Percentiles rank a stretch among this genome's conserved stretches.
These are phyloP conservation scores for Ensete ventricosum DNA, from an alignment of 176 grass and related monocot species.

Conservation along the genomic window DNA sequence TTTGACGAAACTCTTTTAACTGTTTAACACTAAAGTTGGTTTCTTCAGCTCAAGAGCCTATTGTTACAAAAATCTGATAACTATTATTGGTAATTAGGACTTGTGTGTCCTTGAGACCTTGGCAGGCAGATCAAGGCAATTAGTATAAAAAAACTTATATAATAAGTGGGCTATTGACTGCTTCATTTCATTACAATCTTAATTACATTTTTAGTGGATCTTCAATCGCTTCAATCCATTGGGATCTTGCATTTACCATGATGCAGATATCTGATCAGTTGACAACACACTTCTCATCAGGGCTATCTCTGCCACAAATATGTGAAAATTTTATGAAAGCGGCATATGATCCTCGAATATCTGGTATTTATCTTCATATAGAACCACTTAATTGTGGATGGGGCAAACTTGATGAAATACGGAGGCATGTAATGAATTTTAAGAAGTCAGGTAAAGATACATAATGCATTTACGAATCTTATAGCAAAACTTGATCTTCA, in stretches of 20 bases:
- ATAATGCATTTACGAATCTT: neutral
- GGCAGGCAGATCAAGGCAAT: neutral
- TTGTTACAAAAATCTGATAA: no score
- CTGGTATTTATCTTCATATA: constrained; percentile 80
- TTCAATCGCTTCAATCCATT: neutral
- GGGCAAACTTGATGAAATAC: constrained; percentile 89
- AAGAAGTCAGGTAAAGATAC: constrained; percentile 69
- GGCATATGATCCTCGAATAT: constrained; percentile 83
- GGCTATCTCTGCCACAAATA: constrained; percentile 74
- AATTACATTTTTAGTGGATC: constrained; percentile 1
- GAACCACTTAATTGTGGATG: constrained; percentile 79
- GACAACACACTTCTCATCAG: constrained; percentile 55
- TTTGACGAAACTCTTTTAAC: no score
- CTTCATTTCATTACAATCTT: neutral
- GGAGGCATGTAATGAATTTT: constrained; percentile 81
- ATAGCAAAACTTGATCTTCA: no score
- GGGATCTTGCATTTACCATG: neutral
- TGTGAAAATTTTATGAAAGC: constrained; percentile 90
- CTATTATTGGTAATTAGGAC: no score
- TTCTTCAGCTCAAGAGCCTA: no score
- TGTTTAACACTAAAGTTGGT: no score
- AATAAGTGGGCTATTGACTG: neutral
- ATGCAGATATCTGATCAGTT: constrained; percentile 82
- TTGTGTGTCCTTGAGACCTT: neutral
- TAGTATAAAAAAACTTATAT: neutral